These are phyloP conservation scores for Chrysosporium keratinophilum DNA, from an alignment of 2,329 filamentous ascomycete species.

Conservation along the genomic window DNA sequence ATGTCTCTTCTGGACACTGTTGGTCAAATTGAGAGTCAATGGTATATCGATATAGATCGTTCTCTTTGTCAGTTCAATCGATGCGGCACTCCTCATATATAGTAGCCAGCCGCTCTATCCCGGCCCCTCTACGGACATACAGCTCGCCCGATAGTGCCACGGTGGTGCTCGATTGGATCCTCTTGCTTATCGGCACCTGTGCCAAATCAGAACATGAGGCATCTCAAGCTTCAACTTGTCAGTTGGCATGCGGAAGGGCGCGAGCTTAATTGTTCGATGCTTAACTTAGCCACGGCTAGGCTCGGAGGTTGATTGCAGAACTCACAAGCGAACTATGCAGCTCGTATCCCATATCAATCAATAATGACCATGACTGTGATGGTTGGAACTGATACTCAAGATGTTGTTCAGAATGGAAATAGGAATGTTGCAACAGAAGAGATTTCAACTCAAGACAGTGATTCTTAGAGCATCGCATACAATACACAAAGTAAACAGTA, in stretches of 20 bases:
- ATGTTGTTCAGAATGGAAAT: background rate
- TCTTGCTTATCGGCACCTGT: background rate
- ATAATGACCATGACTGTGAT: background rate
- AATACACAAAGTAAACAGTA: constrained; percentile 1
- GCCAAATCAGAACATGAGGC: background rate
- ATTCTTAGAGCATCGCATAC: constrained; percentile 1
- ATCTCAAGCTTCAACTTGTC: background rate
- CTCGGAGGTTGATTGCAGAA: background rate
- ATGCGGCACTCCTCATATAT: too few relatives aligned
- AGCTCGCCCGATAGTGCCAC: too few relatives aligned
- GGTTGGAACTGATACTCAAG: background rate
- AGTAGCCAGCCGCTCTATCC: too few relatives aligned
- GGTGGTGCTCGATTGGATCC: too few relatives aligned
- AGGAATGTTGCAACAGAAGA: background rate
- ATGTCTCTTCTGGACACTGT: background rate
- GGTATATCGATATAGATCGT: too few relatives aligned
- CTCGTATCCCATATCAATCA: too few relatives aligned
- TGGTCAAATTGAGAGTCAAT: background rate
- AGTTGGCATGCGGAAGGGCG: background rate
- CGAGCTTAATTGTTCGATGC: background rate
- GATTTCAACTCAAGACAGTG: background rate
- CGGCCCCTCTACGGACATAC: too few relatives aligned
- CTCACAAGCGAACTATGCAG: too few relatives aligned
- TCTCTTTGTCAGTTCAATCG: too few relatives aligned
- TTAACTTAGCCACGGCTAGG: constrained; percentile 1